A percentile compares a stretch with the other conserved stretches of the same genome.
These are phyloP conservation scores for Aureobasidium sp. DNA, from an alignment of 2,329 filamentous ascomycete species.

Conservation along the genomic window DNA sequence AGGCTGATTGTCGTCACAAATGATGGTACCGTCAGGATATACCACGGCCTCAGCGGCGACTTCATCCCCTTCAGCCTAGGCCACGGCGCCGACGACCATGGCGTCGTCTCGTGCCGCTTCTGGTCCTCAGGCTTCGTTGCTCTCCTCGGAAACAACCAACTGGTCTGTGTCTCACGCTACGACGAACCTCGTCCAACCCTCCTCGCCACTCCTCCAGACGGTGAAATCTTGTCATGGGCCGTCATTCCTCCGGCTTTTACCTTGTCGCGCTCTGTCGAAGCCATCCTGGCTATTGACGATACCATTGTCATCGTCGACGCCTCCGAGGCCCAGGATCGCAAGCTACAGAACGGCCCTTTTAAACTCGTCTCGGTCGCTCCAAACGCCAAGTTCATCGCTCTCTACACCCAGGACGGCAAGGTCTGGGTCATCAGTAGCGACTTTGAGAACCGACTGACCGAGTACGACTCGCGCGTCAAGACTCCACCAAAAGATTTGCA, in stretches of 20 bases:
- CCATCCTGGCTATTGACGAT: constrained; percentile 73
- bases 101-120: constrained; percentile 84
- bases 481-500: constrained; percentile 81
- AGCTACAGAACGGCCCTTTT: constrained; percentile 88
- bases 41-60: constrained; percentile 85
- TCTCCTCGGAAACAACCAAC: constrained; percentile 76
- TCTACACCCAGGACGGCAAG: constrained; percentile 79
- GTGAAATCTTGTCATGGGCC: constrained; percentile 79
- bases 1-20: constrained; percentile 79
- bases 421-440: constrained; percentile 93
- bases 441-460: constrained; percentile 85
- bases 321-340: constrained; percentile 82
- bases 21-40: constrained; percentile 86
- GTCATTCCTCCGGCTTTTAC: constrained; percentile 83
- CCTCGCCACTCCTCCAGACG: constrained; percentile 69
- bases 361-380: constrained; percentile 85
- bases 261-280: constrained; percentile 86
- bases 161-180: constrained; percentile 84
- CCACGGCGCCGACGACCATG: constrained; percentile 77
- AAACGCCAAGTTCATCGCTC: constrained; percentile 77
- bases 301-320: constrained; percentile 85
- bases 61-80: constrained; percentile 92
- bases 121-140: constrained; percentile 91
- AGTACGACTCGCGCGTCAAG: constrained; percentile 81
- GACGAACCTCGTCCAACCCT: constrained; percentile 81